Evolutionary conservation across 345 rosid species (phyloP).

Genomic region (Aegle marmelos): DNA sequence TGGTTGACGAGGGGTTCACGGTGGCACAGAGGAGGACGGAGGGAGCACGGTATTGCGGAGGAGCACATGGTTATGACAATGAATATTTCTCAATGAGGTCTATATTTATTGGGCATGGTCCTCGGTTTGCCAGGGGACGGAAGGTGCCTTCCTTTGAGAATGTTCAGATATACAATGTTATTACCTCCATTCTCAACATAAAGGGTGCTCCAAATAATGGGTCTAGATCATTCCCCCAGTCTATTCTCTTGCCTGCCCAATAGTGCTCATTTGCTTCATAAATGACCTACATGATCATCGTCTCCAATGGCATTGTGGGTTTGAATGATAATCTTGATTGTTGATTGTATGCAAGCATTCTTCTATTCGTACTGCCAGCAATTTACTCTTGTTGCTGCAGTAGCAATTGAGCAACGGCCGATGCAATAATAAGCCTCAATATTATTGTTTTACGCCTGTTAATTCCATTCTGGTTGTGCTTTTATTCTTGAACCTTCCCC

Average conservation of each 20-base stretch:
- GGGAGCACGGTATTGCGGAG: conserved; percentile 64
- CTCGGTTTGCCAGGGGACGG: conserved; percentile 64
- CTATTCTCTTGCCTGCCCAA: conserved; percentile 45
- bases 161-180: conserved; percentile 77
- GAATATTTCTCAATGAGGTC: conserved; percentile 89
- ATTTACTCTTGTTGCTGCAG: too few species aligned
- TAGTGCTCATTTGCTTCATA: background rate
- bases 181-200: conserved; percentile 73
- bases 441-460: too few species aligned
- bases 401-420: too few species aligned
- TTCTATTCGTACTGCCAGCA: too few species aligned
- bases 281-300: too few species aligned
- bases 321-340: too few species aligned
- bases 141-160: conserved; percentile 95
- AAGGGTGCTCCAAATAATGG: conserved; percentile 85
- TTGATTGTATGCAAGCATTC: too few species aligned
- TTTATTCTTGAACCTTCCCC: too few species aligned
- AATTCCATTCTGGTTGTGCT: too few species aligned
- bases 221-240: conserved; percentile 42
- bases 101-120: conserved; percentile 90
- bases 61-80: conserved; percentile 92
- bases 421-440: too few species aligned
- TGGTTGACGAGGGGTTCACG: conserved; percentile 72
- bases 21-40: conserved; percentile 62
- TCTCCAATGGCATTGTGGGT: too few species aligned